A percentile compares a stretch with the other conserved stretches of the same genome.
phyloP scores from a whole-genome alignment of 345 rosid species.

The Brassica rapa region DNA sequence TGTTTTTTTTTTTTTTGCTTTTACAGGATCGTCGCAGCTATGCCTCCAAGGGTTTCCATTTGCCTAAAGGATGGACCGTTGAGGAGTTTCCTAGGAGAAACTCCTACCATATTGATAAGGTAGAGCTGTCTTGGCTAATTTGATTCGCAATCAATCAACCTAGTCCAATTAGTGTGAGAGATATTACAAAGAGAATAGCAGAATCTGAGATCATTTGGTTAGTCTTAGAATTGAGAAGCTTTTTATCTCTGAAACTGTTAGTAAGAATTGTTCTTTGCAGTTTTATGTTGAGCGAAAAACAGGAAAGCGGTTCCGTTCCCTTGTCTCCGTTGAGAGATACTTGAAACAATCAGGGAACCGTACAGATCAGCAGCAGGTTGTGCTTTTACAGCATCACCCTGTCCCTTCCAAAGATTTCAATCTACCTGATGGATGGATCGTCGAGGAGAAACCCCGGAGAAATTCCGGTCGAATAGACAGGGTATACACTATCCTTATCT shows the following conservation, averaged over 20 bases:
- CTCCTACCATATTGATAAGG: slow-evolving; percentile 35
- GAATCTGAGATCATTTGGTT: background rate
- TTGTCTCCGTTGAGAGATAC: slow-evolving; percentile 50
- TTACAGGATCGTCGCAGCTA: slow-evolving; percentile 16
- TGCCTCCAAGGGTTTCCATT: slow-evolving; percentile 37
- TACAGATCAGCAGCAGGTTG: slow-evolving; percentile 26
- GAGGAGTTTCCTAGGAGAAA: slow-evolving; percentile 40
- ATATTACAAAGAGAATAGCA: no score
- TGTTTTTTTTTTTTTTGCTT: background rate
- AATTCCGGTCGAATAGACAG: slow-evolving; percentile 22
- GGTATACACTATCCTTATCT: background rate
- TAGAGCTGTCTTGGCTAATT: slow-evolving; percentile 1
- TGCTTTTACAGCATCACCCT: background rate
- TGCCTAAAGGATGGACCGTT: slow-evolving; percentile 57
- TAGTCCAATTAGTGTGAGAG: background rate
- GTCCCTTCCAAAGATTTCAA: slow-evolving; percentile 18
- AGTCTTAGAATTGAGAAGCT: no score
- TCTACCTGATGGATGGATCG: slow-evolving; percentile 39
- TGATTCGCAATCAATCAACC: background rate
- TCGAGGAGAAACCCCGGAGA: slow-evolving; percentile 29
- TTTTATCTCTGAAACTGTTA: background rate
- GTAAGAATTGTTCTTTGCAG: slow-evolving; percentile 38
- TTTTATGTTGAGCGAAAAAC: slow-evolving; percentile 54
- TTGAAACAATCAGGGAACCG: slow-evolving; percentile 27
- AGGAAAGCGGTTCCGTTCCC: slow-evolving; percentile 55